phyloP scores from a whole-genome alignment of 2,329 filamentous ascomycete genomes.

The Sarocladium brachiariae region DNA sequence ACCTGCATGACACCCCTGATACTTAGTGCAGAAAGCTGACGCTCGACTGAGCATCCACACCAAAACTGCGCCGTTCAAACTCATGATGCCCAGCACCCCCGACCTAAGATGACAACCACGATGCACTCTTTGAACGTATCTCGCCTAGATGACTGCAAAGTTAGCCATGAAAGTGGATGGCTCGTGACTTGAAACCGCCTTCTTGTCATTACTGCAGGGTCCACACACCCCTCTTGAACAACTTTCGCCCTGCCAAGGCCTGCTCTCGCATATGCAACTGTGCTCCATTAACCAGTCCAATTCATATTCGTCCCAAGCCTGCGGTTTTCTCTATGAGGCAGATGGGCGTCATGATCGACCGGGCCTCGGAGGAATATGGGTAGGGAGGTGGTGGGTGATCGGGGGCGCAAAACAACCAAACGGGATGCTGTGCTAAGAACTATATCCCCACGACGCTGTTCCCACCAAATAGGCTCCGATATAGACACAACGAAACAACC shows the following conservation, averaged over 20 bases:
- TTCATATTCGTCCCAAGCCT: neutral
- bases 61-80: neutral
- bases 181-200: neutral
- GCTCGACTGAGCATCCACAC: neutral
- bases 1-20: neutral
- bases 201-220: constrained; percentile 3
- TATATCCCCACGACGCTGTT: neutral
- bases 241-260: constrained; percentile 3
- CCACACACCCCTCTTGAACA: neutral
- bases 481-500: neutral
- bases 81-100: neutral
- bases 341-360: constrained; percentile 1
- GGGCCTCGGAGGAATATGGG: neutral
- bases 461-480: constrained; percentile 1
- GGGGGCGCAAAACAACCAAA: neutral
- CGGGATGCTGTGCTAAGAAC: neutral
- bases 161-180: neutral
- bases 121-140: neutral
- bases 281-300: neutral
- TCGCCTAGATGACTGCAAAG: neutral
- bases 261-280: neutral
- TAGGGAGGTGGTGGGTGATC: neutral
- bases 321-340: neutral
- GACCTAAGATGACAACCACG: too few species aligned
- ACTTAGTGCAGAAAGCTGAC: neutral